phyloP scores from a whole-genome alignment of 768 basidiomycete genomes.

The Mycena vitilis region DNA sequence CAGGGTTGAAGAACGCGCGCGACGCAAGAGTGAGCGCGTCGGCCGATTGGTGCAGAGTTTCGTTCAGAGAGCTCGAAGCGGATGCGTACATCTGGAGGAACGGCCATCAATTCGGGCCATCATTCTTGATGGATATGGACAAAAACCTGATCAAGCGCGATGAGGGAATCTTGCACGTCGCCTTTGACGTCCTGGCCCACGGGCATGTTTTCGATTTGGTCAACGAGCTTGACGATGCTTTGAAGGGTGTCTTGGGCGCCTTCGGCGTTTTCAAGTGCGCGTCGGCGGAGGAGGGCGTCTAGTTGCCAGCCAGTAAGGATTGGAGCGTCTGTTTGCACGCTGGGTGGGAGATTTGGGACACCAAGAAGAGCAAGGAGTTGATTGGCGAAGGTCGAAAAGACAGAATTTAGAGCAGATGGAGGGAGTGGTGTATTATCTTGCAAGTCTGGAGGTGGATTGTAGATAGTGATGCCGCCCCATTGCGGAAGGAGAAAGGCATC shows the following conservation, averaged over 20 bases:
- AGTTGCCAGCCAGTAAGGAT: constrained; percentile 81
- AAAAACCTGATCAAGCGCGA: constrained; percentile 77
- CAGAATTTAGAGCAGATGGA: constrained; percentile 55
- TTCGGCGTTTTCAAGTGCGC: constrained; percentile 75
- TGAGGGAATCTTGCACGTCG: constrained; percentile 77
- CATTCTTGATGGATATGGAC: background rate
- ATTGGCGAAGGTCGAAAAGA: constrained; percentile 73
- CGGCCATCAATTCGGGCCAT: too few species aligned
- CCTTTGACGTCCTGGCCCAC: constrained; percentile 81
- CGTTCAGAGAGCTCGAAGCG: constrained; percentile 20
- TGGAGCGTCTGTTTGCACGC: constrained; percentile 46
- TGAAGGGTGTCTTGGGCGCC: constrained; percentile 78
- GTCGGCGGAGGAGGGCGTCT: constrained; percentile 77
- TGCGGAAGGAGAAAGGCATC: constrained; percentile 91
- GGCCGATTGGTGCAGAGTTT: constrained; percentile 68
- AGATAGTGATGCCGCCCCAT: constrained; percentile 90
- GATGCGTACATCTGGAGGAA: constrained; percentile 26
- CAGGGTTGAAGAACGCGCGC: constrained; percentile 95
- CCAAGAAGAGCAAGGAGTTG: constrained; percentile 89
- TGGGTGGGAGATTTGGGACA: constrained; percentile 69
- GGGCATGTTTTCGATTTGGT: constrained; percentile 93
- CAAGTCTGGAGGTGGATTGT: constrained; percentile 62
- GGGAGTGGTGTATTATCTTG: constrained; percentile 52
- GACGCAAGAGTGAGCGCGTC: constrained; percentile 75
- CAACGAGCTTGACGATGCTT: constrained; percentile 87